A percentile compares a stretch with the other conserved stretches of the same genome.
These are phyloP conservation scores for Bisporella sp. DNA, from an alignment of 2,329 filamentous ascomycete genomes.

Conservation along the genomic window DNA sequence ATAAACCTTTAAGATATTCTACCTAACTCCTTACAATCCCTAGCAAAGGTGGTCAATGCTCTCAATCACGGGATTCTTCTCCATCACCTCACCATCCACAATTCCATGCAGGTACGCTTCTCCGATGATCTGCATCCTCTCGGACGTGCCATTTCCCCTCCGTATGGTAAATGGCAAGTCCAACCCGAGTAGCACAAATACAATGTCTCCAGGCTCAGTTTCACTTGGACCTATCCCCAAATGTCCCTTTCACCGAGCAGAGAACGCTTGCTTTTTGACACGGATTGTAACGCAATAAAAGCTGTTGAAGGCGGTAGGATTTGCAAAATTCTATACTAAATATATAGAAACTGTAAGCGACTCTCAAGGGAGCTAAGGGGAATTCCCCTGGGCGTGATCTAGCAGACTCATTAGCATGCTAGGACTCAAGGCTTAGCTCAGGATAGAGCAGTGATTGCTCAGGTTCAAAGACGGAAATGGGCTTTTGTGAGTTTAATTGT, in stretches of 20 bases:
- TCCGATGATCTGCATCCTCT: slow-evolving; percentile 6
- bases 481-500: too few relatives aligned
- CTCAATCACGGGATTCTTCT: slow-evolving; percentile 1
- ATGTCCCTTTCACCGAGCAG: slow-evolving; percentile 1
- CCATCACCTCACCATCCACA: slow-evolving; percentile 13
- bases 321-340: too few relatives aligned
- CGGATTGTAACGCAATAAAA: slow-evolving; percentile 4
- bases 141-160: not conserved
- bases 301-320: not conserved
- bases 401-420: too few relatives aligned
- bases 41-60: not conserved
- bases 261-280: slow-evolving; percentile 6
- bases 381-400: too few relatives aligned
- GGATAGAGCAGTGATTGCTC: too few relatives aligned
- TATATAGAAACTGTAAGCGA: too few relatives aligned
- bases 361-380: too few relatives aligned
- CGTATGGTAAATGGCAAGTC: slow-evolving; percentile 8
- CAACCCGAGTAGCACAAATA: slow-evolving; percentile 6
- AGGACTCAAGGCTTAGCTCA: too few relatives aligned
- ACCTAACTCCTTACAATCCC: too few relatives aligned
- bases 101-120: slow-evolving; percentile 12
- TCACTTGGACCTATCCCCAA: slow-evolving; percentile 10
- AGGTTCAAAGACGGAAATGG: too few relatives aligned
- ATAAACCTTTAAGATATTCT: too few relatives aligned
- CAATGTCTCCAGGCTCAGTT: slow-evolving; percentile 7